Evolutionary conservation across 257 asterid species (phyloP), one percentile per base, ranked within the genome.

Genomic region (Fraxinus excelsior): DNA sequence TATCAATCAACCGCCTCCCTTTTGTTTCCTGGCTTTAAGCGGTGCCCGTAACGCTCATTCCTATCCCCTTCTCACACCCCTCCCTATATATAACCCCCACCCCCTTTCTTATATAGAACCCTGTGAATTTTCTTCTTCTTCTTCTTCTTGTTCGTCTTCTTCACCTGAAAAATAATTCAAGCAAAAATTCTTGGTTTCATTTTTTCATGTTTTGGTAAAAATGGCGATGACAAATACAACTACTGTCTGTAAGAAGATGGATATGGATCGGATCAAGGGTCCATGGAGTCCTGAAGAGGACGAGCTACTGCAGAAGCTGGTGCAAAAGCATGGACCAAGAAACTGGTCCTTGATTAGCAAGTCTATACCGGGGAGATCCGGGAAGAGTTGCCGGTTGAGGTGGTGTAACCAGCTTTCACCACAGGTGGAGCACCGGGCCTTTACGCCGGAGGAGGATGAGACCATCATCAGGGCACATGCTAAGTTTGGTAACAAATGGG

Each of bases 401-500:
- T 94, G 99, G 99, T 94, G 99, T 82, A 94, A 94, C 86, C 99
- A 94, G 90, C 91, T 94, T 37, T 94, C 96, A 0, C 99, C 99
- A 0, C 97, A 92, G 76, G 99, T 94, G 18, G 96, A 94, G 83
- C 99, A 94, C 84, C 86, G 97, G 35, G 90, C 97, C 58, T 94
- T 94, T 62, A 91, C 97, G 3, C 79, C 91, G 0, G 94, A 92
- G 11, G 99, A 94, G 70, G 99, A 95, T 72, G 92, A 90, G 11
- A 87, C 96, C 14, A 95, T 95, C 21, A 79, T 92, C 32, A 81
- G 93, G 67, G 99, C 99, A n/a, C 99, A 91, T 49, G 94, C 97
- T 7, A 82, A 84, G 31, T 91, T 95, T 81, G 99, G 99, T 3
- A 94, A 92, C 86, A 92, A 92, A 80, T 94, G 99, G 99, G 99